These are phyloP conservation scores for Plectosphaerella cucumerina DNA, from an alignment of 2,329 filamentous ascomycete genomes.

Conservation along the genomic window DNA sequence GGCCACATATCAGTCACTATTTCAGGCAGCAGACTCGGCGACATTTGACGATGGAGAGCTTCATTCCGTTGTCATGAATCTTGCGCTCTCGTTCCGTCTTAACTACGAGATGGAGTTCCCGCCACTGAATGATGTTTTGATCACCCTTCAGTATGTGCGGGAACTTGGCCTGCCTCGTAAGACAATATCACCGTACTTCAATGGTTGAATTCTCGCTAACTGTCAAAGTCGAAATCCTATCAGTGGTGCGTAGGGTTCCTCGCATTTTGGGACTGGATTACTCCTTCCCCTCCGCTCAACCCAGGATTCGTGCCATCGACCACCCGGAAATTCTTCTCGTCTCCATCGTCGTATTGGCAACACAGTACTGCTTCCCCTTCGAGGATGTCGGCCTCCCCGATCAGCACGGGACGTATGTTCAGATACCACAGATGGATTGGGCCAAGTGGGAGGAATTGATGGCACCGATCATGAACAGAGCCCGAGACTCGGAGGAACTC, in stretches of 20 bases:
- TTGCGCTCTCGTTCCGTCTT: slow-evolving; percentile 59
- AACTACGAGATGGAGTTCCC: slow-evolving; percentile 72
- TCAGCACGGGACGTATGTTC: slow-evolving; percentile 39
- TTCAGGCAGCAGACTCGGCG: slow-evolving; percentile 45
- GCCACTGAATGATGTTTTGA: slow-evolving; percentile 62
- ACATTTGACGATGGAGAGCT: slow-evolving; percentile 52
- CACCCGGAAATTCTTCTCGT: slow-evolving; percentile 75
- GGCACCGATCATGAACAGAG: slow-evolving; percentile 11
- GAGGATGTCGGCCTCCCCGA: slow-evolving; percentile 45
- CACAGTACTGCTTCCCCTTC: slow-evolving; percentile 77
- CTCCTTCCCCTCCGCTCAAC: slow-evolving; percentile 46
- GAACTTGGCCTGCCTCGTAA: slow-evolving; percentile 71
- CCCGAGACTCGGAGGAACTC: slow-evolving; percentile 18
- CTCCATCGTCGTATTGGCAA: slow-evolving; percentile 66
- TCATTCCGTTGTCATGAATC: slow-evolving; percentile 57
- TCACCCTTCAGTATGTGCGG: slow-evolving; percentile 67
- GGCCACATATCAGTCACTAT: slow-evolving; percentile 50
- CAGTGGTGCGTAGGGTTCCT: slow-evolving; percentile 53
- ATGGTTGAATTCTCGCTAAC: background rate
- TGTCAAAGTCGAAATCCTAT: slow-evolving; percentile 18
- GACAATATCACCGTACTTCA: slow-evolving; percentile 16
- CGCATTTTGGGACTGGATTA: slow-evolving; percentile 49
- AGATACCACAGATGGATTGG: slow-evolving; percentile 64
- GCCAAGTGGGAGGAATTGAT: slow-evolving; percentile 57
- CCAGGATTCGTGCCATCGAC: slow-evolving; percentile 44